These are phyloP conservation scores for Lipomyces oligophaga DNA, from an alignment of 805 yeast genomes.

Conservation along the genomic window DNA sequence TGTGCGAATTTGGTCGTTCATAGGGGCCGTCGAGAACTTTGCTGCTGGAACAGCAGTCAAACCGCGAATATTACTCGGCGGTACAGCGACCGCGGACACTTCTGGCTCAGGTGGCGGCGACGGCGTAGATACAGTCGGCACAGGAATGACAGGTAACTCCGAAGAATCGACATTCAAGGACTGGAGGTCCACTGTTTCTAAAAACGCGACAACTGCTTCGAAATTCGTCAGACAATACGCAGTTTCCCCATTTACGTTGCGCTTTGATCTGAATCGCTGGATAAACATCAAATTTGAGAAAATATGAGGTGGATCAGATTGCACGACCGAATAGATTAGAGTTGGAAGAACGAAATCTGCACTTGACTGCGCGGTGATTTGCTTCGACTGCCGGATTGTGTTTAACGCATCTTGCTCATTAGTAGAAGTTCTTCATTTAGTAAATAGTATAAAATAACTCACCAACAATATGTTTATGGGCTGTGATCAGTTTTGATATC, in stretches of 20 bases:
- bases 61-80: neutral
- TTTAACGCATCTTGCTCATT: constrained; percentile 15
- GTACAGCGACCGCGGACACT: constrained; percentile 2
- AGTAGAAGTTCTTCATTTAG: no score
- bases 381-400: constrained; percentile 3
- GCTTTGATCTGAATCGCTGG: constrained; percentile 40
- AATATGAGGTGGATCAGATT: constrained; percentile 35
- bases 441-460: neutral
- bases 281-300: constrained; percentile 40
- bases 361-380: constrained; percentile 29
- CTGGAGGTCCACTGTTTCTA: constrained; percentile 38
- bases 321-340: constrained; percentile 37
- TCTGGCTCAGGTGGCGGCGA: neutral
- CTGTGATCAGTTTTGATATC: constrained; percentile 36
- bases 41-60: neutral
- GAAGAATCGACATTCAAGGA: constrained; percentile 34
- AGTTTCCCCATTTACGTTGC: constrained; percentile 38
- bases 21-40: neutral
- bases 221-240: constrained; percentile 44
- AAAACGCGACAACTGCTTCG: constrained; percentile 42
- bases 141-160: constrained; percentile 24
- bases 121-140: constrained; percentile 9
- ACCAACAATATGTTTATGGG: constrained; percentile 40
- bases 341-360: constrained; percentile 43
- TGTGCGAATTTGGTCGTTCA: no score